Conservation (phyloP, 257 asterid species). For the Gentiana dahurica region DNA sequence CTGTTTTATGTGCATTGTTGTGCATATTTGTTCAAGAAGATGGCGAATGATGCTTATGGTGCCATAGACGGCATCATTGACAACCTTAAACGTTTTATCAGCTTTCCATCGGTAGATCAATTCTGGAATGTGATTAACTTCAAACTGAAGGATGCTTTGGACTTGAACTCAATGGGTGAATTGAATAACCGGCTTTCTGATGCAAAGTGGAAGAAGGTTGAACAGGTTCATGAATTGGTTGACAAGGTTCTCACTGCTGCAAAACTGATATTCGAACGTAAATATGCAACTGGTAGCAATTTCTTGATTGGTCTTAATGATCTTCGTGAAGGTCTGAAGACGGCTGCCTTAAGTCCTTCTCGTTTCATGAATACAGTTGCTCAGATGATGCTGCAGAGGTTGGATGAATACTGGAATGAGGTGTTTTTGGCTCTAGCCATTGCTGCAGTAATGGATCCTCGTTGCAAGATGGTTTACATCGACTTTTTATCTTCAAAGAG, state of each 20-base stretch:
- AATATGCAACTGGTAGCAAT: constrained; percentile 10
- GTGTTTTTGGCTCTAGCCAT: constrained; percentile 16
- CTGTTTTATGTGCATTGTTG: constrained; percentile 13
- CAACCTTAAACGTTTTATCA: constrained; percentile 6
- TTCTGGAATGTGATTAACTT: constrained; percentile 12
- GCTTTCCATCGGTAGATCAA: constrained; percentile 1
- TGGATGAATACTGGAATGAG: constrained; percentile 14
- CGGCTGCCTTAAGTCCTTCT: neutral
- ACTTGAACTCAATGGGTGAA: constrained; percentile 13
- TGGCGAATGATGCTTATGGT: constrained; percentile 14
- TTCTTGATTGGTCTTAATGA: constrained; percentile 14
- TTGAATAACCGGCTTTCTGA: constrained; percentile 10
- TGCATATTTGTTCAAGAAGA: constrained; percentile 15
- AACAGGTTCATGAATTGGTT: constrained; percentile 11
- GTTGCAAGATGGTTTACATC: constrained; percentile 19
- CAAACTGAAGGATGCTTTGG: constrained; percentile 12
- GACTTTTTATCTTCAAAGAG: constrained; percentile 7
- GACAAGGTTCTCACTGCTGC: constrained; percentile 13
- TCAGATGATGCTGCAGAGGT: constrained; percentile 12
- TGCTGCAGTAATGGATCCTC: constrained; percentile 24
- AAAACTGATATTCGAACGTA: constrained; percentile 10
- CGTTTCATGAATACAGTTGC: constrained; percentile 9
- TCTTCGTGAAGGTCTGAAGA: constrained; percentile 11
- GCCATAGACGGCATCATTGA: constrained; percentile 9
- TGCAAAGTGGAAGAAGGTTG: constrained; percentile 19